Percentiles rank a stretch among this genome's conserved stretches.
Evolutionary conservation across 495 filamentous ascomycete species (phyloP).

Genomic region (Letharia lupina): DNA sequence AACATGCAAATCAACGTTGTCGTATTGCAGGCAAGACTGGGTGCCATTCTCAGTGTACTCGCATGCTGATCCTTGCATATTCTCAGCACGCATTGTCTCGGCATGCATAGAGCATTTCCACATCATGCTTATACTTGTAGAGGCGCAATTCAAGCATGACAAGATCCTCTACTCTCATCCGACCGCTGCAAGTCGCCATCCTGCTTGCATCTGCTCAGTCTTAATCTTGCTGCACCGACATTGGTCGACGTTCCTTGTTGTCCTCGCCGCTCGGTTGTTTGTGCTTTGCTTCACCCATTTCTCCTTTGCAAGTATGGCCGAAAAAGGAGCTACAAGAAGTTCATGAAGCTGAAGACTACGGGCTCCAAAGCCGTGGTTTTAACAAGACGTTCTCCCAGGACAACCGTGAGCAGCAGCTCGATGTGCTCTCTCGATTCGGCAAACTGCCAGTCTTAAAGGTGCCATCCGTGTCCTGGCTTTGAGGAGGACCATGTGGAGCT

Average conservation of each 20-base stretch:
- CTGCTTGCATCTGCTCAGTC: not conserved
- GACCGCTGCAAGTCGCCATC: not conserved
- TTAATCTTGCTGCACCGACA: not conserved
- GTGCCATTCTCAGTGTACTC: too few species aligned
- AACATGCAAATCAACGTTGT: too few species aligned
- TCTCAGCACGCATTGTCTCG: too few species aligned
- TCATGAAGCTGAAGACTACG: not conserved
- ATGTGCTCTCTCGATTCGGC: conserved; percentile 2
- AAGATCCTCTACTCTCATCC: too few species aligned
- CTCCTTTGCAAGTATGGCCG: not conserved
- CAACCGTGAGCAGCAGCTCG: not conserved
- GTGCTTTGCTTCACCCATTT: not conserved
- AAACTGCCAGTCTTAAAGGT: conserved; percentile 10
- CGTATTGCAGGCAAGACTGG: too few species aligned
- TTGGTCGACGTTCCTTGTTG: not conserved
- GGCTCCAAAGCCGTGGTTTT: not conserved
- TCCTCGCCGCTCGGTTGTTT: not conserved
- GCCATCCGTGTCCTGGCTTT: not conserved
- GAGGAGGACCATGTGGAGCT: not conserved
- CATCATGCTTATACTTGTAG: too few species aligned
- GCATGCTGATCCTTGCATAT: too few species aligned
- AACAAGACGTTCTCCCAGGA: not conserved
- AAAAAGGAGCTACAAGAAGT: not conserved
- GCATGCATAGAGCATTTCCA: too few species aligned
- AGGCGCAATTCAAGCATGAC: too few species aligned